phyloP scores from a whole-genome alignment of 179 eudicot species.

The Beta macrorhiza region DNA sequence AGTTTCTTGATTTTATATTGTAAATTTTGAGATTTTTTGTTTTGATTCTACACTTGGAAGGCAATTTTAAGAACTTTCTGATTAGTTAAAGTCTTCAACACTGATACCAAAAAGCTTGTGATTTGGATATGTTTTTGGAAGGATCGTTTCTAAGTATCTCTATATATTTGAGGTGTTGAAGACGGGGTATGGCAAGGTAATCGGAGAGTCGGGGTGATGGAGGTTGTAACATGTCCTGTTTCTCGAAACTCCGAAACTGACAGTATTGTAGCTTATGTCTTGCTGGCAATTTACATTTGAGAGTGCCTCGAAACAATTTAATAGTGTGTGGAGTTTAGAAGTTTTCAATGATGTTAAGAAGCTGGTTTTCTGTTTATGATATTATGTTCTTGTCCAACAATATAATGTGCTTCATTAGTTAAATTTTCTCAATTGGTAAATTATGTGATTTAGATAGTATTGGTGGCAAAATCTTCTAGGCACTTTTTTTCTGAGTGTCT shows the following conservation, averaged over 20 bases:
- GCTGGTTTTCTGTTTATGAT: background rate
- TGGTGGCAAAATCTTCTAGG: background rate
- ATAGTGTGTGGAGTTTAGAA: background rate
- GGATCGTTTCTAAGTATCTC: too few species aligned
- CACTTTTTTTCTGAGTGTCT: background rate
- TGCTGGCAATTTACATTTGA: conserved; percentile 5
- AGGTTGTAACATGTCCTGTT: background rate
- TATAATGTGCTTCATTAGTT: background rate
- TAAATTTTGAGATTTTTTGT: background rate
- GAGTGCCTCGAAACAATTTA: background rate
- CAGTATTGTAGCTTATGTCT: background rate
- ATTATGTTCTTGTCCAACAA: background rate
- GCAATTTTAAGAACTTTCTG: background rate
- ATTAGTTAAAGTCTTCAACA: background rate
- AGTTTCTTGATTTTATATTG: background rate
- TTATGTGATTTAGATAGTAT: background rate
- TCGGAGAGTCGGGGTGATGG: background rate
- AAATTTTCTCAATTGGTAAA: background rate
- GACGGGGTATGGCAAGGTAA: background rate
- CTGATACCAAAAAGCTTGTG: background rate
- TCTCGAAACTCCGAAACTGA: background rate
- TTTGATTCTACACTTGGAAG: background rate
- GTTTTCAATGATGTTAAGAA: background rate
- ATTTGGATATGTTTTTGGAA: background rate
- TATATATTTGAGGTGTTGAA: background rate